A percentile compares a stretch with the other conserved stretches of the same genome.
phyloP scores from a whole-genome alignment of 345 rosid genomes.

The Eucalyptus sp. region DNA sequence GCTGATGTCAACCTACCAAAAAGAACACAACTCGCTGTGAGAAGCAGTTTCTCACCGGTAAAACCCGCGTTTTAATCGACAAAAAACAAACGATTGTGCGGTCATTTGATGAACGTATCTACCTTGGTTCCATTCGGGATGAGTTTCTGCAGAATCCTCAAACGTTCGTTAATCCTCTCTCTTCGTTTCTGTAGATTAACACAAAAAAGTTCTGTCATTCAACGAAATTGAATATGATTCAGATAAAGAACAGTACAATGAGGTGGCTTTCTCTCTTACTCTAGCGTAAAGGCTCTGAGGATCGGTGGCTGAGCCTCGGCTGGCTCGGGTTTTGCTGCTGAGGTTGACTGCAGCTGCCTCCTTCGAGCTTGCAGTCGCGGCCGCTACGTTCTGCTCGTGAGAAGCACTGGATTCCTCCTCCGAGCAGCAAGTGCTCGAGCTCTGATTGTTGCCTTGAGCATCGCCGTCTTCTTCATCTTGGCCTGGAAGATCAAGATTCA shows the following conservation, averaged over 20 bases:
- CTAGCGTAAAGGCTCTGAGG: conserved; percentile 88
- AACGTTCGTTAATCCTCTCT: conserved; percentile 73
- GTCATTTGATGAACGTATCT: neutral
- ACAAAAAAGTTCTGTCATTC: neutral
- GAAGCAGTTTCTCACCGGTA: neutral
- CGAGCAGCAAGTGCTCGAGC: conserved; percentile 36
- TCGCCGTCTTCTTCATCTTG: conserved; percentile 21
- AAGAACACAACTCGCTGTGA: neutral
- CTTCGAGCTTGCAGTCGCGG: conserved; percentile 17
- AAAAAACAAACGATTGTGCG: neutral
- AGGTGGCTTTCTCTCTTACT: conserved; percentile 12
- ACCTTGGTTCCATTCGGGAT: conserved; percentile 94
- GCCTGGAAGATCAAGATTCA: conserved; percentile 1
- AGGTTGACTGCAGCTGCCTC: conserved; percentile 26
- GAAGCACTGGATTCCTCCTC: conserved; percentile 45
- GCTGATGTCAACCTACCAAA: conserved; percentile 61
- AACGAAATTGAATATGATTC: neutral
- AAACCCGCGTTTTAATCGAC: neutral
- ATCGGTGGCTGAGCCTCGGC: conserved; percentile 74
- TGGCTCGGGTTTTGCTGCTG: conserved; percentile 57
- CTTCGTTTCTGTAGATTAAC: conserved; percentile 60
- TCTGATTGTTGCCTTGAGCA: conserved; percentile 8
- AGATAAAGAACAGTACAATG: neutral
- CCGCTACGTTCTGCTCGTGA: conserved; percentile 14
- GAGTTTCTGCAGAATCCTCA: conserved; percentile 57